Conservation (phyloP, 345 rosid genomes). For the Eucalyptus marginata region DNA sequence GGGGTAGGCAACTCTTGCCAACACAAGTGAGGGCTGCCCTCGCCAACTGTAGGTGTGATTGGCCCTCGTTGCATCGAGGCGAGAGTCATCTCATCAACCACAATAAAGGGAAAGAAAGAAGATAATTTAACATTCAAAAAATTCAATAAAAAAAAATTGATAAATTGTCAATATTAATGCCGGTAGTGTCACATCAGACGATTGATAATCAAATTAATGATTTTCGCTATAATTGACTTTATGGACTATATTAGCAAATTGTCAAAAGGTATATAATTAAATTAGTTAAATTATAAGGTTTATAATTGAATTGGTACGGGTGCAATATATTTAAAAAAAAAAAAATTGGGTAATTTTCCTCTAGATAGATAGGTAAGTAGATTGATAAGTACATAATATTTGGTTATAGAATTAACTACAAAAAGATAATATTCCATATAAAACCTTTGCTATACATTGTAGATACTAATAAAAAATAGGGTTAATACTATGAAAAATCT, state of each 20-base stretch:
- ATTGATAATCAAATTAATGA: no score
- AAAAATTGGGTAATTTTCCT: background rate
- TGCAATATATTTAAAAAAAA: no score
- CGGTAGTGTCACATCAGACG: fast-evolving
- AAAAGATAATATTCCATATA: background rate
- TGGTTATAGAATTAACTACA: background rate
- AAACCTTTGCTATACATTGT: background rate
- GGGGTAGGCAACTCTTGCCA: background rate
- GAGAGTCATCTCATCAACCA: background rate
- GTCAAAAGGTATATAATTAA: background rate
- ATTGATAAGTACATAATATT: background rate
- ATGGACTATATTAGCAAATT: no score
- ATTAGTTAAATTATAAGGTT: no score
- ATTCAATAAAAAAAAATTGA: no score
- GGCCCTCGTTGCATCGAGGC: background rate
- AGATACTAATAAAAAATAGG: background rate
- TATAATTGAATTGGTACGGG: no score
- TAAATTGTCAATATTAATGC: background rate
- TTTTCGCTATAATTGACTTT: no score
- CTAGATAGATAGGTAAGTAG: no score
- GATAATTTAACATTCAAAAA: no score
- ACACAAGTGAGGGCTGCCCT: background rate
- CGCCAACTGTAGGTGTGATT: background rate
- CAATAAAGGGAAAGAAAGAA: no score
- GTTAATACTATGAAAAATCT: background rate